phyloP scores from a whole-genome alignment of 2,329 filamentous ascomycete genomes.

The Clarireedia monteithiana region DNA sequence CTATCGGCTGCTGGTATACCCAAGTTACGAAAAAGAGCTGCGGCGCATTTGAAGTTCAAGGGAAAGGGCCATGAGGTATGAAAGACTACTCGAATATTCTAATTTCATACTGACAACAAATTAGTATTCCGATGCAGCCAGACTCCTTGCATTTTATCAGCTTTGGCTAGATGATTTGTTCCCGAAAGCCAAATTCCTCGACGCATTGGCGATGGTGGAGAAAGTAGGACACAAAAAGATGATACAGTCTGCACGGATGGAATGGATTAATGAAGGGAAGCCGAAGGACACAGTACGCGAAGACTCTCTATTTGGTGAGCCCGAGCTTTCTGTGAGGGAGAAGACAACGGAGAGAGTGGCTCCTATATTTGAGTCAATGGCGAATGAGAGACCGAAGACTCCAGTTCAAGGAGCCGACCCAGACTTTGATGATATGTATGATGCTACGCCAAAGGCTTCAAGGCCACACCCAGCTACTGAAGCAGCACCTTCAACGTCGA shows the following conservation, averaged over 20 bases:
- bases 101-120: constrained; percentile 10
- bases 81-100: not conserved
- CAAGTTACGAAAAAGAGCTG: constrained; percentile 65
- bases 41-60: constrained; percentile 66
- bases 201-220: constrained; percentile 84
- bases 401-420: constrained; percentile 35
- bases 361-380: constrained; percentile 31
- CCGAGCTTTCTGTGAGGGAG: constrained; percentile 19
- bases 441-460: constrained; percentile 38
- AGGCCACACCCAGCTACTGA: constrained; percentile 15
- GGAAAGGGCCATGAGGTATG: constrained; percentile 87
- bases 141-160: constrained; percentile 84
- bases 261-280: constrained; percentile 76
- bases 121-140: constrained; percentile 75
- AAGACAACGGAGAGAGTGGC: constrained; percentile 30
- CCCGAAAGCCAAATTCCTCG: constrained; percentile 87
- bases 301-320: constrained; percentile 25
- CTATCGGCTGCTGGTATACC: constrained; percentile 78
- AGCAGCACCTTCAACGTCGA: constrained; percentile 17
- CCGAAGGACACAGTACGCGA: constrained; percentile 34
- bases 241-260: constrained; percentile 64
- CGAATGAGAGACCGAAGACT: constrained; percentile 26
- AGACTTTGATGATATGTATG: constrained; percentile 38
- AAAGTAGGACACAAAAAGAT: constrained; percentile 82
- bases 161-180: constrained; percentile 95